Evolutionary conservation across 768 basidiomycete species (phyloP).

Genomic region (Podaxis sp.): DNA sequence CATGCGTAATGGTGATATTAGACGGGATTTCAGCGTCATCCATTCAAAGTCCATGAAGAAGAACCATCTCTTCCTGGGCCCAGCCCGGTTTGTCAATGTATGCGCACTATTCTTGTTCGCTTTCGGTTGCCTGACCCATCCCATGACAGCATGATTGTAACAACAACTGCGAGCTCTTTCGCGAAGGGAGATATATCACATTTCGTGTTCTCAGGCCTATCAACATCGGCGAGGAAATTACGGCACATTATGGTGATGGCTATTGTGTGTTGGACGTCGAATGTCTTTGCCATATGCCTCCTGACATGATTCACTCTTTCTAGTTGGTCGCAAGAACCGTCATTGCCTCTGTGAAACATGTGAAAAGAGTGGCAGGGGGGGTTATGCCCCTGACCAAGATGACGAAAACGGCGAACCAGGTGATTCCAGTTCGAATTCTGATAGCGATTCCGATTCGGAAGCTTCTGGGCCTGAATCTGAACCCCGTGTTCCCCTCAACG

Average conservation of each 20-base stretch:
- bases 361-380: conserved; percentile 70
- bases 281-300: background rate
- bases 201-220: conserved; percentile 81
- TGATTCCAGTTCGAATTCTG: conserved; percentile 27
- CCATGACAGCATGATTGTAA: conserved; percentile 77
- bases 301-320: conserved; percentile 14
- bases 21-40: conserved; percentile 87
- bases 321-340: conserved; percentile 37
- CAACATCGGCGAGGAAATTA: conserved; percentile 79
- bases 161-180: conserved; percentile 85
- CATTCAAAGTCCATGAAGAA: conserved; percentile 91
- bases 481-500: conserved; percentile 41
- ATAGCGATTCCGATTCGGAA: conserved; percentile 45
- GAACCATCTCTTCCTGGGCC: conserved; percentile 87
- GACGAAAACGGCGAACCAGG: conserved; percentile 39
- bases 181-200: conserved; percentile 86
- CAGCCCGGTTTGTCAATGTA: conserved; percentile 90
- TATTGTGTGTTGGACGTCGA: conserved; percentile 61
- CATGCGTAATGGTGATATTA: conserved; percentile 68
- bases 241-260: conserved; percentile 86
- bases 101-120: conserved; percentile 27
- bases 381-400: conserved; percentile 60
- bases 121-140: conserved; percentile 19
- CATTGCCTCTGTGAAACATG: conserved; percentile 83
- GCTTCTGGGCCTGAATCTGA: conserved; percentile 41